Evolutionary conservation across 352 stramenopile species (phyloP).

Genomic region (Phytophthora ramorum): DNA sequence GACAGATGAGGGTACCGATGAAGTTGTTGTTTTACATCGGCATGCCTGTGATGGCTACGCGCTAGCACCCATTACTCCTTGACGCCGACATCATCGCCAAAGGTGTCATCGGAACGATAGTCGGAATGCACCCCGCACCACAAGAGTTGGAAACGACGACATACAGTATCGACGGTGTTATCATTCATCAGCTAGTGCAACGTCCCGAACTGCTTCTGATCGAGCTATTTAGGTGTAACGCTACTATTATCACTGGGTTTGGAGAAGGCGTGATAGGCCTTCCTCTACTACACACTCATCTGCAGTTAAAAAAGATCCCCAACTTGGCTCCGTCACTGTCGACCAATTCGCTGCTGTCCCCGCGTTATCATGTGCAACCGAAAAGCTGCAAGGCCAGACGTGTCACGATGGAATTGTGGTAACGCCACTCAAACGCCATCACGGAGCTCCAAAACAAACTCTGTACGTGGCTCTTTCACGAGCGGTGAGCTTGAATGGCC

Average conservation of each 20-base stretch:
- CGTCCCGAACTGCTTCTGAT: background rate
- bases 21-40: slow-evolving; percentile 26
- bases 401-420: background rate
- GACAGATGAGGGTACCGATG: slow-evolving; percentile 20
- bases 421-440: background rate
- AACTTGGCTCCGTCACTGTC: slow-evolving; percentile 11
- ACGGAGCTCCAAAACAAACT: background rate
- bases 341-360: slow-evolving; percentile 21
- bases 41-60: slow-evolving; percentile 20
- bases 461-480: slow-evolving; percentile 8
- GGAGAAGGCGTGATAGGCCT: background rate
- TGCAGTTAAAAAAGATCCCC: background rate
- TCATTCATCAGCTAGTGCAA: background rate
- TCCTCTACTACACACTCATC: background rate
- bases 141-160: background rate
- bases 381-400: slow-evolving; percentile 25
- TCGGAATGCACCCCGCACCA: slow-evolving; percentile 16
- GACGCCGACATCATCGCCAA: slow-evolving; percentile 18
- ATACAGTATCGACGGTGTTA: background rate
- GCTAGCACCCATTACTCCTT: slow-evolving; percentile 12
- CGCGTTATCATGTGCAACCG: slow-evolving; percentile 24
- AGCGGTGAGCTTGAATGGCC: background rate
- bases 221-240: background rate
- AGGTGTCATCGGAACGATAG: slow-evolving; percentile 16
- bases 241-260: background rate